Evolutionary conservation across 257 asterid genomes (phyloP).

Genomic region (Plantago major): DNA sequence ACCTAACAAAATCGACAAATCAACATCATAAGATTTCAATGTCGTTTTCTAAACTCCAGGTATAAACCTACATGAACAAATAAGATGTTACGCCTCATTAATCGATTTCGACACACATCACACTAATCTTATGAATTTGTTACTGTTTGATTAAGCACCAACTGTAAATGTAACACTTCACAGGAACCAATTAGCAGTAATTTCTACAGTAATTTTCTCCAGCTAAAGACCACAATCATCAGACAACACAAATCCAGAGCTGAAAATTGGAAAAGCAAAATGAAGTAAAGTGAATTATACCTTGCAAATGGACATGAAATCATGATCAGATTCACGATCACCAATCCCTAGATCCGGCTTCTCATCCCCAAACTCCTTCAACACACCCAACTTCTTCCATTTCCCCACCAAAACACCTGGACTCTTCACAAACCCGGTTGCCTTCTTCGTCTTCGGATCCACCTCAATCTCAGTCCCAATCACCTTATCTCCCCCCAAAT

Average conservation of each 20-base stretch:
- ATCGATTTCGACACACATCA: background rate
- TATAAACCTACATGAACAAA: background rate
- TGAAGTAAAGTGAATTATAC: conserved; percentile 22
- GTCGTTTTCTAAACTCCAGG: background rate
- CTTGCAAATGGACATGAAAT: conserved; percentile 96
- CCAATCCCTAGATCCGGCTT: conserved; percentile 83
- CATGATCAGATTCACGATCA: conserved; percentile 88
- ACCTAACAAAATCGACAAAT: background rate
- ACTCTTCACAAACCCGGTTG: conserved; percentile 80
- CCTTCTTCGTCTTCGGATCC: conserved; percentile 78
- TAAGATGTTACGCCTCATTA: conserved; percentile 4
- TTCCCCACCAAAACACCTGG: conserved; percentile 94
- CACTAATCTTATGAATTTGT: no score
- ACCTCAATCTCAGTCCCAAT: conserved; percentile 96
- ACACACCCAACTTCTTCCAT: conserved; percentile 62
- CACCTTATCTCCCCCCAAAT: conserved; percentile 84
- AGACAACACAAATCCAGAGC: background rate
- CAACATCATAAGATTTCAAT: background rate
- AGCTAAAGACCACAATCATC: background rate
- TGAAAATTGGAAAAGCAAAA: background rate
- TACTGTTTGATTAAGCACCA: no score
- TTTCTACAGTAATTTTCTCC: background rate
- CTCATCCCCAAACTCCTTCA: conserved; percentile 86
- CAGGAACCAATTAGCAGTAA: no score
- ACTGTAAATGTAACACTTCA: no score